Percentiles rank a stretch among this genome's conserved stretches.
These are phyloP conservation scores for Globisporangium cylindrosporum DNA, from an alignment of 352 stramenopile species.

Conservation along the genomic window DNA sequence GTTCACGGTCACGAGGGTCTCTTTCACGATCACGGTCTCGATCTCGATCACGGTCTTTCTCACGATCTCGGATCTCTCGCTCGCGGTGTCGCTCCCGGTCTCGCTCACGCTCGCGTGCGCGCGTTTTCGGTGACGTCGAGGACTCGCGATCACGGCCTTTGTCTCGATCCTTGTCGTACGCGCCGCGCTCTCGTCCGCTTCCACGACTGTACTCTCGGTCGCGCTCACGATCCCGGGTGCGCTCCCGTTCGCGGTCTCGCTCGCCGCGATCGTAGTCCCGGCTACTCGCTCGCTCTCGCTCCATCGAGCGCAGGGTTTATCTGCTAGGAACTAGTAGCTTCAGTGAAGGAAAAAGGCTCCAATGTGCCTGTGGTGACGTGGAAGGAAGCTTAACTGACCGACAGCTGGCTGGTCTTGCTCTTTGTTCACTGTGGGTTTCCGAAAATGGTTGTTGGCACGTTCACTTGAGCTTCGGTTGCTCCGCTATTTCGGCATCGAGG, in stretches of 20 bases:
- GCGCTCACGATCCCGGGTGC: conserved; percentile 1
- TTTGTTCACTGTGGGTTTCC: not conserved
- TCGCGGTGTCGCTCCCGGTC: conserved; percentile 35
- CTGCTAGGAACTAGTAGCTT: not conserved
- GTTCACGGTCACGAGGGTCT: conserved; percentile 28
- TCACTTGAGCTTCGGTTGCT: not conserved
- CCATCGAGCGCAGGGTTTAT: conserved; percentile 22
- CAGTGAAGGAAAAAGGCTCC: not conserved
- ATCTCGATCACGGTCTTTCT: conserved; percentile 24
- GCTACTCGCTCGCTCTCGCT: conserved; percentile 18
- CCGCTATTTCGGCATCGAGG: not conserved
- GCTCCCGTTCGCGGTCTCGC: conserved; percentile 14
- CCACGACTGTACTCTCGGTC: conserved; percentile 9
- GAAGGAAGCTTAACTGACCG: not conserved
- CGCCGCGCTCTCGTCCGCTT: conserved; percentile 7
- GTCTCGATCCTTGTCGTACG: conserved; percentile 18
- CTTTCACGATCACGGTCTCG: conserved; percentile 21
- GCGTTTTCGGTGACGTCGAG: conserved; percentile 13
- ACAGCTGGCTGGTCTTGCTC: not conserved
- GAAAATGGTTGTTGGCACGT: not conserved
- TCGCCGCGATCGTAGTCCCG: conserved; percentile 24
- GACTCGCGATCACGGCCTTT: conserved; percentile 27
- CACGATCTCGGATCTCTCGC: conserved; percentile 20
- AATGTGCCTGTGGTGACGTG: not conserved
- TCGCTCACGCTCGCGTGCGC: conserved; percentile 28